Evolutionary conservation across 2,329 filamentous ascomycete species (phyloP).

Genomic region (Phoma sp.): DNA sequence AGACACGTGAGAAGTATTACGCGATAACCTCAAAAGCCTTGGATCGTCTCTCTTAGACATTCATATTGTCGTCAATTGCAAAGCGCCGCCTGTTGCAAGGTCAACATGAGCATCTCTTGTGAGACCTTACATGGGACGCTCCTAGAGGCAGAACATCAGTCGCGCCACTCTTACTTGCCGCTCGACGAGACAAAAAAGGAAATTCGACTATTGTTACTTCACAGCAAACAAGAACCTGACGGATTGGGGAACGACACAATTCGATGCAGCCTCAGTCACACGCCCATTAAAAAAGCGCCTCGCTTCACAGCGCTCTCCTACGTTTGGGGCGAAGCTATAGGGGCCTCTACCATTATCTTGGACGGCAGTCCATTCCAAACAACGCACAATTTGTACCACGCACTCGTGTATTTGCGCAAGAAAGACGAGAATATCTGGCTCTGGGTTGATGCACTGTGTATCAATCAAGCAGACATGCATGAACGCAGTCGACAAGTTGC

Average conservation of each 20-base stretch:
- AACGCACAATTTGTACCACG: neutral
- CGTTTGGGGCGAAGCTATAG: neutral
- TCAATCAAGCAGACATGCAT: conserved; percentile 1
- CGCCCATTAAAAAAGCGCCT: neutral
- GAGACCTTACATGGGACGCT: too few relatives aligned
- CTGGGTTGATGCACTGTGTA: conserved; percentile 16
- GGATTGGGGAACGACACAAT: neutral
- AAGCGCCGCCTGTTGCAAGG: too few relatives aligned
- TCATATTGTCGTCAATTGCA: too few relatives aligned
- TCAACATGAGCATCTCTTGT: too few relatives aligned
- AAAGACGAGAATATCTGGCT: neutral
- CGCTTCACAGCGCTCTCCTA: neutral
- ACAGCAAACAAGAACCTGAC: neutral
- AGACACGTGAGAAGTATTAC: too few relatives aligned
- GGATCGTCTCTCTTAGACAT: too few relatives aligned
- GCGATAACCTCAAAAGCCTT: too few relatives aligned
- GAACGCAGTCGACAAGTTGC: conserved; percentile 6
- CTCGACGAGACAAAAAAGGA: too few relatives aligned
- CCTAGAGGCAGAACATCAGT: too few relatives aligned
- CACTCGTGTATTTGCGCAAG: neutral
- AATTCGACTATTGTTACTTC: too few relatives aligned
- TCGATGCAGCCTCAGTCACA: neutral
- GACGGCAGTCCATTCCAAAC: neutral
- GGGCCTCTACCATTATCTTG: neutral
- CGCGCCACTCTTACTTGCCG: too few relatives aligned